phyloP scores from a whole-genome alignment of 352 stramenopile species.

The Phytophthora ramorum region DNA sequence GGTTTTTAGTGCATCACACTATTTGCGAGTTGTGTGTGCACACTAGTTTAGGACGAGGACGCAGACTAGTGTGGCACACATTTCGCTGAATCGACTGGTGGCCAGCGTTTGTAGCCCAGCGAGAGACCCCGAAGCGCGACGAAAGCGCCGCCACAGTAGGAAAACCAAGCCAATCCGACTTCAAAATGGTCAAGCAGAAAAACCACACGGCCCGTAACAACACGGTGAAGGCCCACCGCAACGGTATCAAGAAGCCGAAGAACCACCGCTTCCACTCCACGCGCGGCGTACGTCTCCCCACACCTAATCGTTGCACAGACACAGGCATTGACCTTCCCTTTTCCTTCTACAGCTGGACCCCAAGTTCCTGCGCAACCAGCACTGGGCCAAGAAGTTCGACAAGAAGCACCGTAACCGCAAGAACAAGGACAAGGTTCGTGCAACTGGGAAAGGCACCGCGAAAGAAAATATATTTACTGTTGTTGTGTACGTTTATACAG shows the following conservation, averaged over 20 bases:
- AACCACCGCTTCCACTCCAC: constrained; percentile 95
- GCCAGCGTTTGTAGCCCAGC: constrained; percentile 28
- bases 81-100: constrained; percentile 31
- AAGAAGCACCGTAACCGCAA: constrained; percentile 85
- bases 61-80: constrained; percentile 16
- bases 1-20: not conserved
- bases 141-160: constrained; percentile 41
- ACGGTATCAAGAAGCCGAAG: constrained; percentile 98
- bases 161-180: constrained; percentile 66
- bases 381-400: constrained; percentile 98
- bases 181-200: constrained; percentile 95
- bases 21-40: not conserved
- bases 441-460: not conserved
- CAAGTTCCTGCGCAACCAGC: constrained; percentile 98
- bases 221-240: constrained; percentile 97
- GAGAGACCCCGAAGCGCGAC: constrained; percentile 2
- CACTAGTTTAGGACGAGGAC: not conserved
- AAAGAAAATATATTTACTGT: not conserved
- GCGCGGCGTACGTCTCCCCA: constrained; percentile 81
- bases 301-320: not conserved
- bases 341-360: constrained; percentile 89
- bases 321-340: constrained; percentile 1
- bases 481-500: constrained; percentile 23
- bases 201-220: constrained; percentile 98
- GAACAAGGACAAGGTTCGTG: constrained; percentile 59